Percentiles rank a stretch among this genome's conserved stretches.
Conservation (phyloP, 352 stramenopile genomes). For the Pythium folliculosum region DNA sequence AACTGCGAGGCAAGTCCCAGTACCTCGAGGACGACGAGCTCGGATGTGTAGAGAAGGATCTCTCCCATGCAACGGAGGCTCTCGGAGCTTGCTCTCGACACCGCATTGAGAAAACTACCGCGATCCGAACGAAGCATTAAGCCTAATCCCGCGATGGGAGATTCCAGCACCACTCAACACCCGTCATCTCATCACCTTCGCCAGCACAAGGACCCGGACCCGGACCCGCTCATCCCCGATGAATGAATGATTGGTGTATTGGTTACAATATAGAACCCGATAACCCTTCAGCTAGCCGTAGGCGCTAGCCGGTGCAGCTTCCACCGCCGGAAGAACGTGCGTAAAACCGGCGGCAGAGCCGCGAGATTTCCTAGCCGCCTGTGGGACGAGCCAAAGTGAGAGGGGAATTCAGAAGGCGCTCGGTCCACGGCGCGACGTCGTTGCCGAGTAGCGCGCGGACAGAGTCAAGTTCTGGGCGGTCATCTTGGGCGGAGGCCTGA, state of each 20-base stretch:
- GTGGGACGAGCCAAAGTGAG: background rate
- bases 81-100: too few species aligned
- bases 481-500: background rate
- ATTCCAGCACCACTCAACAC: too few species aligned
- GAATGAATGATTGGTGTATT: background rate
- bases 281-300: background rate
- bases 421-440: background rate
- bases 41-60: too few species aligned
- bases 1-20: background rate
- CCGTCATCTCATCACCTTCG: background rate
- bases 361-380: background rate
- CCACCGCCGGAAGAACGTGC: background rate
- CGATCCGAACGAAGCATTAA: background rate
- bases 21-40: background rate
- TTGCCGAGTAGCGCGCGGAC: background rate
- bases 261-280: background rate
- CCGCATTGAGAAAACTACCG: too few species aligned
- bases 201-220: background rate
- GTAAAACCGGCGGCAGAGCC: background rate
- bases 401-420: background rate
- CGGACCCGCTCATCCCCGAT: background rate
- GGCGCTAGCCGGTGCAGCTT: background rate
- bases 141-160: too few species aligned
- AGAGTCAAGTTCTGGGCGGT: background rate
- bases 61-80: too few species aligned